phyloP scores from a whole-genome alignment of 495 filamentous ascomycete species.

The Lasiosphaeris hirsuta region DNA sequence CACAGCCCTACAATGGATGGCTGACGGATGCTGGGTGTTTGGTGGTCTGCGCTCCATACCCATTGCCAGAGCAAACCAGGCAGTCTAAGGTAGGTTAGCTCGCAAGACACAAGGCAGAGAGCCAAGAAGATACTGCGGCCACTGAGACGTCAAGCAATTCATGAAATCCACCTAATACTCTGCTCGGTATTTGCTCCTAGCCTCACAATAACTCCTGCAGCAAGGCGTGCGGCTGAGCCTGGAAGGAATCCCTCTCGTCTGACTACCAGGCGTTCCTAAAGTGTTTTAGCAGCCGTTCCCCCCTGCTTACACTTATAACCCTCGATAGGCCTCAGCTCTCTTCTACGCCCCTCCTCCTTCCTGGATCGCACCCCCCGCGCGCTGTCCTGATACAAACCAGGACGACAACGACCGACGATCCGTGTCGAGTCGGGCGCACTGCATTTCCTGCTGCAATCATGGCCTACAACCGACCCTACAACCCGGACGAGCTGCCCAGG shows the following conservation, averaged over 20 bases:
- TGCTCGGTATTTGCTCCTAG: background rate
- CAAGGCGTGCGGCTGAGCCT: constrained; percentile 9
- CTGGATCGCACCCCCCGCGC: constrained; percentile 4
- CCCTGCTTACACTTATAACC: constrained; percentile 1
- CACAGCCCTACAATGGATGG: too few species aligned
- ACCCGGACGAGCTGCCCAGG: constrained; percentile 96
- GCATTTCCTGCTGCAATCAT: constrained; percentile 45
- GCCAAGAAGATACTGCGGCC: too few species aligned
- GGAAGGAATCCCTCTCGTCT: background rate
- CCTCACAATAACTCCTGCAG: background rate
- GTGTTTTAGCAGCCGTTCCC: background rate
- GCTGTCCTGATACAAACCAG: constrained; percentile 20
- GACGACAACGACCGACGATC: constrained; percentile 20
- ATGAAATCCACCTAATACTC: background rate
- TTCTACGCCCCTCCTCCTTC: constrained; percentile 3
- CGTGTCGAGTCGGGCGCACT: constrained; percentile 9
- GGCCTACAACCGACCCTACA: constrained; percentile 91
- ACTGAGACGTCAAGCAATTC: too few species aligned
- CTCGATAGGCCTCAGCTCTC: background rate
- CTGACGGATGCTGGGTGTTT: too few species aligned
- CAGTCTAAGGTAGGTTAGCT: too few species aligned
- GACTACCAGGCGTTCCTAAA: background rate
- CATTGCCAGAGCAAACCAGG: too few species aligned
- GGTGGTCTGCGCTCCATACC: too few species aligned
- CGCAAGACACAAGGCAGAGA: too few species aligned